Conservation (phyloP, 305 asterid species). For the Fraxinus paxiana region DNA sequence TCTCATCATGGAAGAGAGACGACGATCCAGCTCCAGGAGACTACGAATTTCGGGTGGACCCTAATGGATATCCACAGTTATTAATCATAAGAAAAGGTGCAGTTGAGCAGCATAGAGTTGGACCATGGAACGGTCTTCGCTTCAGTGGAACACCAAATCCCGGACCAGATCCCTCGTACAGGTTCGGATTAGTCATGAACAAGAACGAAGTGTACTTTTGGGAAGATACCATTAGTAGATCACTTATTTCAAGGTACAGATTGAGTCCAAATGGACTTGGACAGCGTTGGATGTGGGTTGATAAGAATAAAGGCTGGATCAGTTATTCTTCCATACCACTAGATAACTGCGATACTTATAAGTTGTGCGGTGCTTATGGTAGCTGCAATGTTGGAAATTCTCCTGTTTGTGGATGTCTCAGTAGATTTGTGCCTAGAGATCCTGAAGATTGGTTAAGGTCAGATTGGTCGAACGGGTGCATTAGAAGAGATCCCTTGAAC, state of each 20-base stretch:
- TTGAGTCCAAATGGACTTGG: constrained; percentile 20
- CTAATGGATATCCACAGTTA: constrained; percentile 32
- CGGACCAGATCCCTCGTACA: background rate
- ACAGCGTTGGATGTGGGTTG: constrained; percentile 27
- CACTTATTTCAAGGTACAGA: constrained; percentile 18
- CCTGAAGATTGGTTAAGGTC: constrained; percentile 12
- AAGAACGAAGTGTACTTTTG: constrained; percentile 11
- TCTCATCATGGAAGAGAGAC: constrained; percentile 18
- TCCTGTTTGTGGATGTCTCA: constrained; percentile 24
- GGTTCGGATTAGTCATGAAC: constrained; percentile 10
- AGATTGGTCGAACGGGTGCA: constrained; percentile 28
- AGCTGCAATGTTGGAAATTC: constrained; percentile 21
- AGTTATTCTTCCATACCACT: constrained; percentile 7
- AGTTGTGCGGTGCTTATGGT: constrained; percentile 30
- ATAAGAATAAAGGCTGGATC: constrained; percentile 19
- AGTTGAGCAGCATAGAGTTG: background rate
- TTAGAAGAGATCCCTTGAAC: constrained; percentile 14
- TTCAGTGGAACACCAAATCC: constrained; percentile 24
- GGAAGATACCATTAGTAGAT: background rate
- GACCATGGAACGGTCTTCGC: constrained; percentile 34
- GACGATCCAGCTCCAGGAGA: constrained; percentile 32
- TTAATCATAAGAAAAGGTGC: background rate
- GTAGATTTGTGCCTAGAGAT: constrained; percentile 21
- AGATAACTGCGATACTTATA: constrained; percentile 33
- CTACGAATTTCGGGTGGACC: constrained; percentile 18